Conservation (phyloP, 805 yeast species). For the Metschnikowia picachoensis region DNA sequence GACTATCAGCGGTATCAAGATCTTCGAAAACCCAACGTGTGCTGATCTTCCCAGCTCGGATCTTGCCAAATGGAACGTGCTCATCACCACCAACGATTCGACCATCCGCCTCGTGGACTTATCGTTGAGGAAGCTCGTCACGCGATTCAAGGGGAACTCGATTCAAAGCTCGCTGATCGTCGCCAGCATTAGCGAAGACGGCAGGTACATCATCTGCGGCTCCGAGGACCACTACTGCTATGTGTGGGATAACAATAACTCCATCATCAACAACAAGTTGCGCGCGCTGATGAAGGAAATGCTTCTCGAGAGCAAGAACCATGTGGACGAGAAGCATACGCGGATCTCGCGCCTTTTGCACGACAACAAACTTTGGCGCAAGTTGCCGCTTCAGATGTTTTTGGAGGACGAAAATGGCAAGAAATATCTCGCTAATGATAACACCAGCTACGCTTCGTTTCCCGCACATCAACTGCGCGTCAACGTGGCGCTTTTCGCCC, state of each 20-base stretch:
- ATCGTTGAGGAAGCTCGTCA: constrained; percentile 50
- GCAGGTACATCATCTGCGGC: constrained; percentile 61
- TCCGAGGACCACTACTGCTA: constrained; percentile 88
- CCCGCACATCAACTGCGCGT: constrained; percentile 75
- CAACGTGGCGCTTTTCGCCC: constrained; percentile 77
- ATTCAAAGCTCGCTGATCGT: constrained; percentile 69
- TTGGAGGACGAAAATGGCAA: constrained; percentile 23
- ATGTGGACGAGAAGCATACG: constrained; percentile 29
- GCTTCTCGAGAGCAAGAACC: constrained; percentile 32
- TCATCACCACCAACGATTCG: constrained; percentile 82
- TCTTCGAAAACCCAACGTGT: constrained; percentile 31
- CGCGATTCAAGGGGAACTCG: constrained; percentile 68
- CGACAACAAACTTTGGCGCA: constrained; percentile 28
- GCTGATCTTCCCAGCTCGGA: constrained; percentile 2
- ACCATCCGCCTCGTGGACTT: constrained; percentile 64
- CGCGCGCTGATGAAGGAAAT: constrained; percentile 33
- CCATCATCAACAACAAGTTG: constrained; percentile 38
- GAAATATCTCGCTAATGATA: constrained; percentile 40
- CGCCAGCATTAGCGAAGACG: constrained; percentile 60
- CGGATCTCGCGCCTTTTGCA: constrained; percentile 26
- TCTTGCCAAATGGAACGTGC: constrained; percentile 25
- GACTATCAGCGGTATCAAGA: constrained; percentile 73
- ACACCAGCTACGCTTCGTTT: constrained; percentile 62
- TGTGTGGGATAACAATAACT: constrained; percentile 60
- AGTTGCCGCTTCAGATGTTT: constrained; percentile 21